These are phyloP conservation scores for Xylaria bambusicola DNA, from an alignment of 495 filamentous ascomycete genomes.

Conservation along the genomic window DNA sequence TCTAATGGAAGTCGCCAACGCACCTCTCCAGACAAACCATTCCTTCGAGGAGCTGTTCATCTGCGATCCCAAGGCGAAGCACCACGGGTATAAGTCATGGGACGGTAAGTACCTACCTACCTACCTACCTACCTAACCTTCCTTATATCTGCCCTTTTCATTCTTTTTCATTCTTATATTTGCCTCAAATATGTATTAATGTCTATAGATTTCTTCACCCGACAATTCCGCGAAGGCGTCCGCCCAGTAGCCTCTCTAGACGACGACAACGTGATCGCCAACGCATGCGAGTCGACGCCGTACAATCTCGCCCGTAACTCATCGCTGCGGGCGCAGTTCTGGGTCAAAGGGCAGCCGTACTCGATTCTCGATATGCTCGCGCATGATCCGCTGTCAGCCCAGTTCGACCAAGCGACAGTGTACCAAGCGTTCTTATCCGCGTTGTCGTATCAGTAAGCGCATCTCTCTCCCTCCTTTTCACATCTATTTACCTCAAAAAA, in stretches of 20 bases:
- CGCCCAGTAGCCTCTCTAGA: slow-evolving; percentile 60
- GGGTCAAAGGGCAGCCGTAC: slow-evolving; percentile 70
- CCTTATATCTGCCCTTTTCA: no score
- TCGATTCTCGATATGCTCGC: slow-evolving; percentile 64
- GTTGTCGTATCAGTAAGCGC: slow-evolving; percentile 57
- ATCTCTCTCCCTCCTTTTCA: background rate
- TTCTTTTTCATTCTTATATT: no score
- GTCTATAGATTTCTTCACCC: slow-evolving; percentile 77
- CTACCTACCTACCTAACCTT: background rate
- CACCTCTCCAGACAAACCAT: slow-evolving; percentile 38
- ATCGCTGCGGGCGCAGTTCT: slow-evolving; percentile 59
- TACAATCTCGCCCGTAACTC: slow-evolving; percentile 47
- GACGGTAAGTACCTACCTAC: slow-evolving; percentile 46
- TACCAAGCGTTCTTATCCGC: slow-evolving; percentile 70
- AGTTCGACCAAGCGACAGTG: slow-evolving; percentile 63
- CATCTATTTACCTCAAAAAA: background rate
- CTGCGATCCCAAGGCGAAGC: slow-evolving; percentile 48
- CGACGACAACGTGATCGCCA: slow-evolving; percentile 58
- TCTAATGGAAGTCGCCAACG: slow-evolving; percentile 52
- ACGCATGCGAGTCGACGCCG: slow-evolving; percentile 66
- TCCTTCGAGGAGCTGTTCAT: slow-evolving; percentile 55
- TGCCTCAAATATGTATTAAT: no score
- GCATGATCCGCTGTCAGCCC: slow-evolving; percentile 48
- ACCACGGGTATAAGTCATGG: slow-evolving; percentile 71
- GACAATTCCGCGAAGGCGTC: slow-evolving; percentile 53